These are phyloP conservation scores for Plectosphaerella sp. DNA, from an alignment of 2,329 filamentous ascomycete species.

Conservation along the genomic window DNA sequence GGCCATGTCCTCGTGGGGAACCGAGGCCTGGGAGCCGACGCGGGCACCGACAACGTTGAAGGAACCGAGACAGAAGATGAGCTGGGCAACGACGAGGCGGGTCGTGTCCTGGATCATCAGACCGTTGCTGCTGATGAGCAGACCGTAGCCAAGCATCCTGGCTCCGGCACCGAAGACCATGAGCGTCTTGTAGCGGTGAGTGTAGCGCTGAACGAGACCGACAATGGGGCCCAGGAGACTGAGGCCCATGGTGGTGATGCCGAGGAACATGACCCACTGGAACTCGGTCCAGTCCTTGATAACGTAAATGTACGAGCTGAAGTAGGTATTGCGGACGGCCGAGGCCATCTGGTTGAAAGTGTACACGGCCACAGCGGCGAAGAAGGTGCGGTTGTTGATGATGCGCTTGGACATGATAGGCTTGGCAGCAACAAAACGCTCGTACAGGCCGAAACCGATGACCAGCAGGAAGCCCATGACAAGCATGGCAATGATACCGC, in stretches of 20 bases:
- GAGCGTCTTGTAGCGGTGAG: slow-evolving; percentile 36
- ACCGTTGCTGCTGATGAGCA: slow-evolving; percentile 22
- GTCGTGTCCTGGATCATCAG: slow-evolving; percentile 27
- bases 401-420: slow-evolving; percentile 26
- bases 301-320: slow-evolving; percentile 31
- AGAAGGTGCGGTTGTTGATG: slow-evolving; percentile 24
- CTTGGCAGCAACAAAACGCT: slow-evolving; percentile 24
- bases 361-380: slow-evolving; percentile 21
- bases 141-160: slow-evolving; percentile 29
- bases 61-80: slow-evolving; percentile 30
- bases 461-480: slow-evolving; percentile 19
- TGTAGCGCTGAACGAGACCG: slow-evolving; percentile 26
- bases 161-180: slow-evolving; percentile 30
- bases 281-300: slow-evolving; percentile 37
- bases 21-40: slow-evolving; percentile 34
- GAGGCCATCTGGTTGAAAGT: slow-evolving; percentile 29
- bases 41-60: slow-evolving; percentile 33
- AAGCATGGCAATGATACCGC: slow-evolving; percentile 21
- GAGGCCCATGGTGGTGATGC: slow-evolving; percentile 32
- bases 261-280: slow-evolving; percentile 34
- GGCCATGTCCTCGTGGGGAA: slow-evolving; percentile 36
- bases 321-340: slow-evolving; percentile 28
- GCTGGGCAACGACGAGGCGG: slow-evolving; percentile 26
- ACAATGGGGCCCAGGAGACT: slow-evolving; percentile 29
- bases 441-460: slow-evolving; percentile 27